Base-by-base conservation (phyloP, 495 filamentous ascomycete species). In the Aspergillus indologenus region DNA sequence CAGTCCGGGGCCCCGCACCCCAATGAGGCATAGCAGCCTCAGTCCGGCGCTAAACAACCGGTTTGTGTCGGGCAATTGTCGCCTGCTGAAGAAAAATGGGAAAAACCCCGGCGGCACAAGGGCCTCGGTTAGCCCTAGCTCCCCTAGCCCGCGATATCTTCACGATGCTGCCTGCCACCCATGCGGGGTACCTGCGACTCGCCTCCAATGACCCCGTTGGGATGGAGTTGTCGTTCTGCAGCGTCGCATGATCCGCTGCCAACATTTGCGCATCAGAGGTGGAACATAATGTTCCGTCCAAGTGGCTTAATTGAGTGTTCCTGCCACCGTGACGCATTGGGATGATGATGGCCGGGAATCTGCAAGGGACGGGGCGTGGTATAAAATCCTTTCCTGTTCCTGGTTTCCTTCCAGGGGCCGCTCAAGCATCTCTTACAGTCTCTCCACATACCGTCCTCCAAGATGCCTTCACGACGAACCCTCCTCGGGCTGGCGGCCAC, bases 401-500 rank as follows among this genome's bases (percentile, higher is more conserved):
- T 9, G 26, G 26, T 4, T 3, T 29, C 4, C 3, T 3, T 29
- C 34, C 12, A 14, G 34, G 2, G 12, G 34, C 34, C 11, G 3
- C 23, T 51, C 3, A 14, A 18, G 48, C 48, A 18, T n/a, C 24
- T 29, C 47, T 23, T 23, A 18, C 48, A 18, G 17, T 51, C 48
- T 51, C 20, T 8, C 6, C 23, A 26, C 42, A 18, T 60, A 61
- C 54, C 59, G 59, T 58, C 49, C 62, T 65, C 59, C 64, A 66
- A 56, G 43, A 79, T 80, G 77, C 66, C 66, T 42, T 72, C 71
- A 56, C 66, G 66, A 63, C 49, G 52, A 60, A 75, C 59, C 57
- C n/a, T 74, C 55, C 56, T 80, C n/a, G 68, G 71, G 29, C 72
- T 82, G 45, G 61, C 70, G 54, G 73, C 66, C 62, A 68, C 67